Base-by-base conservation (phyloP, 2,329 filamentous ascomycete species). In the Calonectria fujianensis region DNA sequence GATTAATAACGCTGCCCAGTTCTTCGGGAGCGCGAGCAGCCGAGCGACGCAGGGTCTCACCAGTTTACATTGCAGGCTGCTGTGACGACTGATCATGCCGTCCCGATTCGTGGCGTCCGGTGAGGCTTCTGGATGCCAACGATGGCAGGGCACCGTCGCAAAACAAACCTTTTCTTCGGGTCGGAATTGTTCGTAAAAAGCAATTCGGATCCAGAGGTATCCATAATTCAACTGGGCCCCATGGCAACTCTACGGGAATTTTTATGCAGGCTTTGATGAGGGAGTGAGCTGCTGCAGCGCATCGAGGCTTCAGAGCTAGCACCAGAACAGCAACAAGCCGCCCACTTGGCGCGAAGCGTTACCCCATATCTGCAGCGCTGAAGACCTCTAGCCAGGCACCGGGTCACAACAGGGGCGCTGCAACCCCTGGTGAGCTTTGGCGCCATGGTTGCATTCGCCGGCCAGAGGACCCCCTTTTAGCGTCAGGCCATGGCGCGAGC, bases 401-500 rank as follows among this genome's bases (percentile, higher is more conserved):
- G 29, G 31, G 29, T 39, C 11, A 32, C 27, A 32, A 59, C 8
- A 48, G 35, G 35, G 32, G 57, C 35, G 57, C 65, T 14, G n/a
- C 7, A 24, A 65, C 69, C 69, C 69, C 69, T 65, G 69, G 32
- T 48, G 24, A 20, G 31, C 65, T 29, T 72, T 61, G 72, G 65
- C 66, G 71, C 59, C 41, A 64, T 54, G 51, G 57, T 70, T 50
- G 70, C 50, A 50, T 59, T 72, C 74, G 72, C 70, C 74, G 69
- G 69, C 70, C 67, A 50, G 67, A 51, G 63, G 52, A 51, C 73
- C 76, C 76, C 79, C 61, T 65, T 72, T 73, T 80, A 80, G 75
- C 72, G 74, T 54, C 66, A 59, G 18, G 45, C 67, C 29, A 71
- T 80, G 78, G 79, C 75, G 77, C 79, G 79, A 76, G 76, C 79